phyloP scores from a whole-genome alignment of 2,329 filamentous ascomycete species.

The Seiridium unicorne region DNA sequence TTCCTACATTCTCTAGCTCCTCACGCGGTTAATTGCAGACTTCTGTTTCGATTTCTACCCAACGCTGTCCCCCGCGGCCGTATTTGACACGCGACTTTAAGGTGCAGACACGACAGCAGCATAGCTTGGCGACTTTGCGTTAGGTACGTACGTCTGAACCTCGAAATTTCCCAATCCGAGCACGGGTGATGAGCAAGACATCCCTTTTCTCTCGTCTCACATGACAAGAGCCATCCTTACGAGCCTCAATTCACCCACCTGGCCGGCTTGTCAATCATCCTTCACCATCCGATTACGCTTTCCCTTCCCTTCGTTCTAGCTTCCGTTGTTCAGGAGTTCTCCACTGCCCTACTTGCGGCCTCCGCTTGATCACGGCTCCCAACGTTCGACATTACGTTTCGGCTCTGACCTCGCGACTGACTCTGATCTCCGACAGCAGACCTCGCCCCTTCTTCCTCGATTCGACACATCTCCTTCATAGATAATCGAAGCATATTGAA shows the following conservation, averaged over 20 bases:
- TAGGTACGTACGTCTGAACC: conserved; percentile 11
- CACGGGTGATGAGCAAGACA: background rate
- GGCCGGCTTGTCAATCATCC: background rate
- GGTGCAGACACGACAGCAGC: conserved; percentile 16
- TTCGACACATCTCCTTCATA: conserved; percentile 21
- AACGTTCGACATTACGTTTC: conserved; percentile 5
- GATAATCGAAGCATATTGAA: conserved; percentile 23
- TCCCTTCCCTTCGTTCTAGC: background rate
- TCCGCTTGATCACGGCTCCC: background rate
- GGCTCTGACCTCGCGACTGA: conserved; percentile 19
- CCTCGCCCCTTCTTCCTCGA: conserved; percentile 21
- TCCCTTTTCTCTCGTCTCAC: no score
- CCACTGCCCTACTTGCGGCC: conserved; percentile 7
- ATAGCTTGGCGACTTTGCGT: background rate
- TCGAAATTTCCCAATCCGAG: conserved; percentile 11
- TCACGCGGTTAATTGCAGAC: conserved; percentile 6
- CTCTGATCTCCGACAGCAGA: conserved; percentile 17
- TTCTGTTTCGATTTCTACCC: background rate
- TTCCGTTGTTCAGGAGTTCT: conserved; percentile 6
- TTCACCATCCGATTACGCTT: background rate
- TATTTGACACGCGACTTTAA: conserved; percentile 34
- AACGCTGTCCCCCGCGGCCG: conserved; percentile 8
- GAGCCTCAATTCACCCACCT: background rate
- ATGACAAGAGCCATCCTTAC: no score
- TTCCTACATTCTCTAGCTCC: conserved; percentile 9